phyloP scores from a whole-genome alignment of 148 eudicot species.

The Chenopodium formosanum region DNA sequence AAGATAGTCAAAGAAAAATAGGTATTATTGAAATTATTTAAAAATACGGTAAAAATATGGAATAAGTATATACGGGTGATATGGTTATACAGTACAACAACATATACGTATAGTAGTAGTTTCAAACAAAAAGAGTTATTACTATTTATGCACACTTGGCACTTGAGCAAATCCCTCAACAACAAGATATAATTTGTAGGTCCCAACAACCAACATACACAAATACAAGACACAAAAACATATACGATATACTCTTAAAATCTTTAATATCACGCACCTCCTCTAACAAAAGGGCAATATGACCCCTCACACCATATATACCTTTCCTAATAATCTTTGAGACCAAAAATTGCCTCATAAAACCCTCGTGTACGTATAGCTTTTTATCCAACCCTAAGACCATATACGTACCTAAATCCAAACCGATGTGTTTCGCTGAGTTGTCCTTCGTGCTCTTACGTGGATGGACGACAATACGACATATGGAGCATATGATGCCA shows the following conservation, averaged over 20 bases:
- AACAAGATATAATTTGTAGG: background rate
- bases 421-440: background rate
- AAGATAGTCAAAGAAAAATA: too few relatives aligned
- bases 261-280: background rate
- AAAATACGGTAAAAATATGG: too few relatives aligned
- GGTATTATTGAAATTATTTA: too few relatives aligned
- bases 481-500: background rate
- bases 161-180: too few relatives aligned
- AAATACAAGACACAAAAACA: background rate
- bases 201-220: background rate
- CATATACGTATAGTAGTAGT: too few relatives aligned
- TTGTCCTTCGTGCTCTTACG: conserved; percentile 1
- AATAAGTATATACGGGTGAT: too few relatives aligned
- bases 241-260: background rate
- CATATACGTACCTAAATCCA: background rate
- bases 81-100: too few relatives aligned
- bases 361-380: too few relatives aligned
- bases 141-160: too few relatives aligned
- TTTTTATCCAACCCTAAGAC: too few relatives aligned
- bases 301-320: background rate
- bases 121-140: too few relatives aligned
- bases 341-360: background rate
- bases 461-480: background rate
- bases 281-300: background rate
- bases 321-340: background rate